Evolutionary conservation across 805 yeast species (phyloP).

Genomic region (Lipomyces starkeyi): DNA sequence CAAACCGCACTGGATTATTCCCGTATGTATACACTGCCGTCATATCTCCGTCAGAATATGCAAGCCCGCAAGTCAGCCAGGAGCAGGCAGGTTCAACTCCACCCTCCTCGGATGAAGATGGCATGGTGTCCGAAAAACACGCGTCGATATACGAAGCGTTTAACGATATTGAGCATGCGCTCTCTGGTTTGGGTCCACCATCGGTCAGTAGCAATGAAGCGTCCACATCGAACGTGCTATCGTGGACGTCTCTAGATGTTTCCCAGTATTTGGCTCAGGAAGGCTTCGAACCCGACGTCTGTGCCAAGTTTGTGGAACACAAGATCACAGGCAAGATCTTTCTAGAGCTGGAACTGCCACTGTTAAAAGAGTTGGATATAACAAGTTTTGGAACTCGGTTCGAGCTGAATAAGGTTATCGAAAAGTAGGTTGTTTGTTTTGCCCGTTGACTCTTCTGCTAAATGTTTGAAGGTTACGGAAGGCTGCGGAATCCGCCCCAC

Average conservation of each 20-base stretch:
- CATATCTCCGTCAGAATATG: not conserved
- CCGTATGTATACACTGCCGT: conserved; percentile 84
- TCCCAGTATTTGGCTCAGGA: conserved; percentile 71
- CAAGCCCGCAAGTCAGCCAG: not conserved
- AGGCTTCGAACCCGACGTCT: conserved; percentile 76
- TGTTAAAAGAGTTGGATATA: conserved; percentile 89
- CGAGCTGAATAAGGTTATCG: conserved; percentile 88
- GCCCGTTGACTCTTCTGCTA: not conserved
- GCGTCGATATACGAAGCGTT: conserved; percentile 35
- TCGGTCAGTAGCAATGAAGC: not conserved
- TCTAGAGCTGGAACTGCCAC: conserved; percentile 81
- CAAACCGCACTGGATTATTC: conserved; percentile 81
- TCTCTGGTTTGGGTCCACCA: conserved; percentile 43
- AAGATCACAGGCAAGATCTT: conserved; percentile 87
- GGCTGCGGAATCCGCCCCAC: conserved; percentile 12
- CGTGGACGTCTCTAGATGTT: conserved; percentile 90
- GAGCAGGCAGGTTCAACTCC: not conserved
- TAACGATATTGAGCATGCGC: conserved; percentile 51
- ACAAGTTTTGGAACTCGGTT: conserved; percentile 93
- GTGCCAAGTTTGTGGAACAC: conserved; percentile 82
- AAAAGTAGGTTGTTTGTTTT: conserved; percentile 47
- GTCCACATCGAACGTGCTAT: conserved; percentile 38
- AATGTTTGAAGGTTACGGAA: conserved; percentile 13
- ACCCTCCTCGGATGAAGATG: not conserved
- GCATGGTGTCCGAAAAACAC: conserved; percentile 19